These are phyloP conservation scores for Coniosporium apollinis DNA, from an alignment of 495 filamentous ascomycete genomes.

Conservation along the genomic window DNA sequence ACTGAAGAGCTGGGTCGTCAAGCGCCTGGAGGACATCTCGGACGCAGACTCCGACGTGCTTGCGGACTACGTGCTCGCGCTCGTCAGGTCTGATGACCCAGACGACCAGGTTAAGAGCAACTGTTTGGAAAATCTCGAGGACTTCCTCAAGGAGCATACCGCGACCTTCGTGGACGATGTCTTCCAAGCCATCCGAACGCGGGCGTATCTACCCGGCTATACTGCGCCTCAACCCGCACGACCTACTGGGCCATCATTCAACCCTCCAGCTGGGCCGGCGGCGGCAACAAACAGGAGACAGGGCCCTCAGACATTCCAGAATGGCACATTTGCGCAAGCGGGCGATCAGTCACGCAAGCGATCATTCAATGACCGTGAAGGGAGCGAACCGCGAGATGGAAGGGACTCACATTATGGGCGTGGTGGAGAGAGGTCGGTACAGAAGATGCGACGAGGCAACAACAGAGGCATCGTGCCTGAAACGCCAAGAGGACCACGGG, in stretches of 20 bases:
- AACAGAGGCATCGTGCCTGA: too few species aligned
- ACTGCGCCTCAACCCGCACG: conserved; percentile 23
- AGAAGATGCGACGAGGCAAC: conserved; percentile 57
- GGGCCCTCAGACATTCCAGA: conserved; percentile 3
- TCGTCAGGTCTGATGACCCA: conserved; percentile 64
- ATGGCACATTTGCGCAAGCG: conserved; percentile 18
- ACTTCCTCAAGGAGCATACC: conserved; percentile 71
- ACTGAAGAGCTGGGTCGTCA: conserved; percentile 81
- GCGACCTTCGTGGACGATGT: conserved; percentile 68
- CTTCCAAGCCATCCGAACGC: conserved; percentile 52
- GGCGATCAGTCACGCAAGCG: conserved; percentile 26
- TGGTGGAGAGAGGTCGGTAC: conserved; percentile 38
- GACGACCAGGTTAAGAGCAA: conserved; percentile 54
- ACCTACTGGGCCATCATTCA: conserved; percentile 20
- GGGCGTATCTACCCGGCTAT: conserved; percentile 41
- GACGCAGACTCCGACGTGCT: conserved; percentile 92
- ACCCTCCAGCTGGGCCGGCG: conserved; percentile 24
- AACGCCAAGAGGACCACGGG: too few species aligned
- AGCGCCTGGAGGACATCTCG: conserved; percentile 78
- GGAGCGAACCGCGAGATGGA: conserved; percentile 14
- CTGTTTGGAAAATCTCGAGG: conserved; percentile 63
- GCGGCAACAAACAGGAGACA: conserved; percentile 5
- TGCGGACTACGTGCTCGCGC: conserved; percentile 88
- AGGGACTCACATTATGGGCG: conserved; percentile 27
- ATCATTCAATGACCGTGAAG: conserved; percentile 24